Percentiles rank a stretch among this genome's conserved stretches.
Evolutionary conservation across 176 grass and related monocot genomes (phyloP).

Genomic region (Oryza australiensis): DNA sequence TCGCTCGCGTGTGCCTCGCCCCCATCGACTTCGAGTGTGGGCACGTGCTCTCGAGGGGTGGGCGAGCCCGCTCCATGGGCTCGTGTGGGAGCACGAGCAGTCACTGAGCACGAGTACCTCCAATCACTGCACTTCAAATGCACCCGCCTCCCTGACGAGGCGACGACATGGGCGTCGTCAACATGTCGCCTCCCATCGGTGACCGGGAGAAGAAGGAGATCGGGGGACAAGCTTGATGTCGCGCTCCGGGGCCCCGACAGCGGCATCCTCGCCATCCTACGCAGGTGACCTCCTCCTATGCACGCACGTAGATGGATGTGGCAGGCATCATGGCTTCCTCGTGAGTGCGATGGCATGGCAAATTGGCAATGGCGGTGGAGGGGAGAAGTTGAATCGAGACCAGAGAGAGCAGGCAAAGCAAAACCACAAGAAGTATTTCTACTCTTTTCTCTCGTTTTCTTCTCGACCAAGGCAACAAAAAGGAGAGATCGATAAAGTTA

Average conservation of each 20-base stretch:
- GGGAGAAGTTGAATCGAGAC: too few relatives aligned
- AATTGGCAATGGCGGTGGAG: too few relatives aligned
- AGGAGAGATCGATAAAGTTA: too few relatives aligned
- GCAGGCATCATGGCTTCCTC: too few relatives aligned
- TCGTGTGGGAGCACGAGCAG: constrained; percentile 92
- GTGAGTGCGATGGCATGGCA: too few relatives aligned
- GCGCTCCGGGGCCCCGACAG: constrained; percentile 52
- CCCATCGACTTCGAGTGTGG: constrained; percentile 82
- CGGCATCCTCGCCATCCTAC: constrained; percentile 57
- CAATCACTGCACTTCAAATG: constrained; percentile 90
- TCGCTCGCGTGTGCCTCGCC: constrained; percentile 44
- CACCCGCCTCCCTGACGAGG: constrained; percentile 40
- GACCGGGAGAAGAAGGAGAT: constrained; percentile 60
- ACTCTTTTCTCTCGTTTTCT: too few relatives aligned
- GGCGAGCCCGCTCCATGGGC: constrained; percentile 77
- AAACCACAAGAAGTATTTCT: too few relatives aligned
- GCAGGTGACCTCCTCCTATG: constrained; percentile 41
- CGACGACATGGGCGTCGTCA: constrained; percentile 43
- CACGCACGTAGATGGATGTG: too few relatives aligned
- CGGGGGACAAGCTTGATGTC: constrained; percentile 43
- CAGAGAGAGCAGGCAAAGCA: too few relatives aligned
- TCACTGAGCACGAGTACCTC: too few relatives aligned
- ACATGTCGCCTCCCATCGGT: constrained; percentile 83
- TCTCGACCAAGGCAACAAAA: too few relatives aligned
- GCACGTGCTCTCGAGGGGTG: constrained; percentile 92